Percentiles rank a stretch among this genome's conserved stretches.
These are phyloP conservation scores for Moricandia moricandioides DNA, from an alignment of 345 rosid genomes.

Conservation along the genomic window DNA sequence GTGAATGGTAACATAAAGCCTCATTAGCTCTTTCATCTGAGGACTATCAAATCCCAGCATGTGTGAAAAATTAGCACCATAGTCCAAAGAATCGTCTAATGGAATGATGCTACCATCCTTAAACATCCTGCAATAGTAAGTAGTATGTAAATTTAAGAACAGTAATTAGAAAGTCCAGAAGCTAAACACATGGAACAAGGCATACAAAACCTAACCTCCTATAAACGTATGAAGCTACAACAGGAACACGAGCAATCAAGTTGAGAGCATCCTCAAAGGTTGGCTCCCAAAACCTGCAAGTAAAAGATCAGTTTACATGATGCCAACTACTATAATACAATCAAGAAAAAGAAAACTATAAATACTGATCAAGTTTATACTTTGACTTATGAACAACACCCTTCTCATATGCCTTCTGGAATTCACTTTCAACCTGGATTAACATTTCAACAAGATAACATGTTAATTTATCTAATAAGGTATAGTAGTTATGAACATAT, in stretches of 20 bases:
- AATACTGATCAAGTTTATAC: constrained; percentile 40
- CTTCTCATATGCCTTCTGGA: constrained; percentile 79
- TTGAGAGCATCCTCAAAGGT: constrained; percentile 80
- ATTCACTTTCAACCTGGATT: constrained; percentile 87
- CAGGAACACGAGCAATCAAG: constrained; percentile 85
- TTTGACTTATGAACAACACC: constrained; percentile 80
- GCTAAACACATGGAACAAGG: neutral
- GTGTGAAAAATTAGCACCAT: constrained; percentile 80
- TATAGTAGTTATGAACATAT: neutral
- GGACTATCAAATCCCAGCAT: constrained; percentile 86
- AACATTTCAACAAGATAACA: constrained; percentile 17
- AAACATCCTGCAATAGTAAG: constrained; percentile 49
- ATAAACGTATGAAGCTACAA: constrained; percentile 80
- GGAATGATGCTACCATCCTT: constrained; percentile 72
- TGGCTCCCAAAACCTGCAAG: constrained; percentile 81
- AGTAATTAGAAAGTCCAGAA: neutral
- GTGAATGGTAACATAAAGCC: constrained; percentile 90
- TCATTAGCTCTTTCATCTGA: constrained; percentile 92
- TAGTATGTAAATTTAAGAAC: constrained; percentile 12
- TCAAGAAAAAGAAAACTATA: neutral
- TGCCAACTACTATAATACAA: constrained; percentile 9
- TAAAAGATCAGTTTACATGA: constrained; percentile 5
- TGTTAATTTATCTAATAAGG: neutral
- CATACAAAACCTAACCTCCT: constrained; percentile 46
- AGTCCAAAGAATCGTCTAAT: constrained; percentile 68